These are phyloP conservation scores for Leccinellum albellum DNA, from an alignment of 768 basidiomycete genomes.

Conservation along the genomic window DNA sequence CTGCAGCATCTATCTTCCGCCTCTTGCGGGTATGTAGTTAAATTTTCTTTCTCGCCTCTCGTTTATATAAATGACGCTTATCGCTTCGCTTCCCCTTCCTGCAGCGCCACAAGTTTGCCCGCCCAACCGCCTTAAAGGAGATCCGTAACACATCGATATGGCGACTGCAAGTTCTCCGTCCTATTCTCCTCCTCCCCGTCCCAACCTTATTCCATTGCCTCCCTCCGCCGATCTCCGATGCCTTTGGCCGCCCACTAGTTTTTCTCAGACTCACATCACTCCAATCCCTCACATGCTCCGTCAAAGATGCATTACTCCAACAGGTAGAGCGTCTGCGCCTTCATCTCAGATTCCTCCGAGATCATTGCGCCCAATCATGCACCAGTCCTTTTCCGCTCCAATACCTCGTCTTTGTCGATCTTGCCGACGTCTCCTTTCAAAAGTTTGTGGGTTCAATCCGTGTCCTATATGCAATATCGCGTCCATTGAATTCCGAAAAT, in stretches of 20 bases:
- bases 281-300: slow-evolving; percentile 34
- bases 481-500: slow-evolving; percentile 4
- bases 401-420: slow-evolving; percentile 65
- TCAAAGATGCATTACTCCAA: slow-evolving; percentile 43
- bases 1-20: slow-evolving; percentile 53
- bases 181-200: slow-evolving; percentile 35
- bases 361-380: slow-evolving; percentile 15
- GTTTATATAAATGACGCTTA: slow-evolving; percentile 1
- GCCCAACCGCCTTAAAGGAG: slow-evolving; percentile 58
- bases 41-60: not conserved
- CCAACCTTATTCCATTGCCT: slow-evolving; percentile 46
- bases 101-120: slow-evolving; percentile 65
- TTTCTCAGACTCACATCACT: slow-evolving; percentile 47
- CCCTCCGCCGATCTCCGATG: slow-evolving; percentile 51
- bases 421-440: slow-evolving; percentile 52
- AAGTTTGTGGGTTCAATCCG: slow-evolving; percentile 44
- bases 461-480: slow-evolving; percentile 4
- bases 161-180: slow-evolving; percentile 41
- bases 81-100: not conserved
- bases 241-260: slow-evolving; percentile 63
- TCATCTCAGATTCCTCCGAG: slow-evolving; percentile 50
- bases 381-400: slow-evolving; percentile 49
- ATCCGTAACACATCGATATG: slow-evolving; percentile 53
- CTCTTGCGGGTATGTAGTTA: slow-evolving; percentile 51
- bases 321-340: slow-evolving; percentile 56